Evolutionary conservation across 1,139 yeast species (phyloP), one percentile per base, ranked within the genome.

Genomic region (Taiozyma onychis): DNA sequence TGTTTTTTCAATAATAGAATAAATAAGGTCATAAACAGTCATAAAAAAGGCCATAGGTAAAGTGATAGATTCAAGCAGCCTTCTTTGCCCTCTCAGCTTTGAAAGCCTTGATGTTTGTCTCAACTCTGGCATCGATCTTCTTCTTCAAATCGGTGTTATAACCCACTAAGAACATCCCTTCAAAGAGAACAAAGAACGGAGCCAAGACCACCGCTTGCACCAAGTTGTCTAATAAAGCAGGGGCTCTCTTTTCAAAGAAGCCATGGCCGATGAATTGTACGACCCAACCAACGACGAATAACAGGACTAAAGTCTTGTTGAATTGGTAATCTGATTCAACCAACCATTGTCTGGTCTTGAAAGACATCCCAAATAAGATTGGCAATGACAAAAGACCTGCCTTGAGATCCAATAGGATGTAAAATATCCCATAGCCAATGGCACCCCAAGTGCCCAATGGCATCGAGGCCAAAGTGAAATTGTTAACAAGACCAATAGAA

Each of bases 231-330:
- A 88, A 66, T 51, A 93, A 70, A 0, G 98, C 97, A 0, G 99
- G 99, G 1, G 91, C 88, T 47, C 91, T 75, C 54, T 76, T 76
- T 64, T 93, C 99, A 61, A 81, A 88, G 18, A 79, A 76, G 2
- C 87, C 93, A 64, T 93, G 98, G 5, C 97, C 97, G 52, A 85
- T 74, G 66, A 93, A 90, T 64, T 93, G 98, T n/a, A 82, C 82
- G 22, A 82, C 61, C 98, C 99, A 93, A 14, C 87, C 72, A 2
- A 67, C 45, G 0, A 76, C 64, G 65, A 85, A 87, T 28, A 78
- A 57, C 0, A 54, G 59, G 32, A 41, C 43, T 37, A 56, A 49
- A 18, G 41, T 32, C 70, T 53, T 4, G 80, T 74, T 44, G 57
- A 61, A 44, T 60, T 61, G 50, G 63, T 57, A 49, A 71, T 74